Evolutionary conservation across 2,329 filamentous ascomycete genomes (phyloP).

Genomic region (Sarocladium oryzae): DNA sequence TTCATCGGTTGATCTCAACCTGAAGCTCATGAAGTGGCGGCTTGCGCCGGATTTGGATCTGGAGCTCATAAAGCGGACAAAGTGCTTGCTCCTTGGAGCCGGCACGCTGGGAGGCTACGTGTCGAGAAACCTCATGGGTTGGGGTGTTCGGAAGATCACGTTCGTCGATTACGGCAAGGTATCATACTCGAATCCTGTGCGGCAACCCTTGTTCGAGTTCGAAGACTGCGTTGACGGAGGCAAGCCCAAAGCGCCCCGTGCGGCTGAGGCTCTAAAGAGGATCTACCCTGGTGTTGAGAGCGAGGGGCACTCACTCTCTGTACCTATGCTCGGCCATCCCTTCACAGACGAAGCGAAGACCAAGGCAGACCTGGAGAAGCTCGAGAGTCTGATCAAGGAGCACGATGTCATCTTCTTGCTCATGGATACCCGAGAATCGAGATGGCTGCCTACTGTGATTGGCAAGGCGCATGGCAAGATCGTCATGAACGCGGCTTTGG

Average conservation of each 20-base stretch:
- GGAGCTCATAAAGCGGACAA: constrained; percentile 81
- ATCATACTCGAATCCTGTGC: constrained; percentile 93
- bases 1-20: constrained; percentile 89
- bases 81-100: constrained; percentile 83
- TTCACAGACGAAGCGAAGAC: constrained; percentile 66
- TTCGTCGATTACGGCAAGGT: constrained; percentile 92
- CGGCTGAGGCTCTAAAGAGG: constrained; percentile 70
- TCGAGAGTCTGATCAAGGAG: constrained; percentile 68
- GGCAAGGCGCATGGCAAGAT: constrained; percentile 88
- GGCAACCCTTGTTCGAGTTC: constrained; percentile 88
- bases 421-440: constrained; percentile 90
- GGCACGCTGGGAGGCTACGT: constrained; percentile 94
- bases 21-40: constrained; percentile 98
- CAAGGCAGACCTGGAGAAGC: constrained; percentile 65
- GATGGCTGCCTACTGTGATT: constrained; percentile 96
- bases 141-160: constrained; percentile 92
- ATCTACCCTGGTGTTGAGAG: constrained; percentile 90
- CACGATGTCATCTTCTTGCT: constrained; percentile 95
- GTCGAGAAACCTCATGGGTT: constrained; percentile 83
- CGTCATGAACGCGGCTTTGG: constrained; percentile 92
- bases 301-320: constrained; percentile 71
- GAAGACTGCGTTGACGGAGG: constrained; percentile 83
- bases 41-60: constrained; percentile 84
- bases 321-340: constrained; percentile 94
- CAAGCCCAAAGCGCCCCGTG: constrained; percentile 72